Conservation (phyloP, 2,329 filamentous ascomycete species). For the Raffaelea arxii region DNA sequence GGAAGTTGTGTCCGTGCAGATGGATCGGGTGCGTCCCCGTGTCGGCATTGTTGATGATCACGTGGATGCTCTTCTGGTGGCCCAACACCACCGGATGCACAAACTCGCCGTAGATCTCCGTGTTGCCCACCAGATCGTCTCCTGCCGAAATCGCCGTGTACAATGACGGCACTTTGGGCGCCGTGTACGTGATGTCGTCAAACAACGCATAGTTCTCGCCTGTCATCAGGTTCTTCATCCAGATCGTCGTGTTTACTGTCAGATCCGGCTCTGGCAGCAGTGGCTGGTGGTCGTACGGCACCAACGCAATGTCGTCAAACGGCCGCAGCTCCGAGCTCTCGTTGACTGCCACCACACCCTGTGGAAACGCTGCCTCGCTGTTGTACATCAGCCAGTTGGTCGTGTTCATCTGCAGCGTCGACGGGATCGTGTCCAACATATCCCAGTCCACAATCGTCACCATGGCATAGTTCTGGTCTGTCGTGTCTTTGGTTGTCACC, state of each 20-base stretch:
- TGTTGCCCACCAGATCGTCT: constrained; percentile 43
- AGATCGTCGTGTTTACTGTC: constrained; percentile 50
- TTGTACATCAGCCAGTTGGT: constrained; percentile 56
- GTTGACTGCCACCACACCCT: not conserved
- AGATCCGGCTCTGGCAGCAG: constrained; percentile 52
- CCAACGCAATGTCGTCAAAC: constrained; percentile 64
- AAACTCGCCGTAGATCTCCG: constrained; percentile 54
- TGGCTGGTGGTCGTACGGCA: constrained; percentile 55
- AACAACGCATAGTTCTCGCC: constrained; percentile 46
- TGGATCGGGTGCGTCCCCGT: constrained; percentile 65
- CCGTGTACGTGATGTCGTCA: constrained; percentile 67
- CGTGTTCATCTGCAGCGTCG: constrained; percentile 55
- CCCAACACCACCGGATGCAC: constrained; percentile 60
- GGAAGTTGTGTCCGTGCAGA: constrained; percentile 66
- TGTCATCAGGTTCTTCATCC: constrained; percentile 51
- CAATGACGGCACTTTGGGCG: constrained; percentile 66
- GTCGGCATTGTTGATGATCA: constrained; percentile 71
- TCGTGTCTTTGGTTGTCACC: constrained; percentile 53
- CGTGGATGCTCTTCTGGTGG: constrained; percentile 56
- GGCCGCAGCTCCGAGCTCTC: constrained; percentile 45
- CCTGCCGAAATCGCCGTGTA: constrained; percentile 61
- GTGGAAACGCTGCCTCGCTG: constrained; percentile 36
- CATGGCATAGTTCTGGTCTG: constrained; percentile 55
- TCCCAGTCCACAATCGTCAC: constrained; percentile 32
- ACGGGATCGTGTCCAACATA: constrained; percentile 61